Conservation (phyloP, 768 basidiomycete species). For the Xerocomellus dryophilus region DNA sequence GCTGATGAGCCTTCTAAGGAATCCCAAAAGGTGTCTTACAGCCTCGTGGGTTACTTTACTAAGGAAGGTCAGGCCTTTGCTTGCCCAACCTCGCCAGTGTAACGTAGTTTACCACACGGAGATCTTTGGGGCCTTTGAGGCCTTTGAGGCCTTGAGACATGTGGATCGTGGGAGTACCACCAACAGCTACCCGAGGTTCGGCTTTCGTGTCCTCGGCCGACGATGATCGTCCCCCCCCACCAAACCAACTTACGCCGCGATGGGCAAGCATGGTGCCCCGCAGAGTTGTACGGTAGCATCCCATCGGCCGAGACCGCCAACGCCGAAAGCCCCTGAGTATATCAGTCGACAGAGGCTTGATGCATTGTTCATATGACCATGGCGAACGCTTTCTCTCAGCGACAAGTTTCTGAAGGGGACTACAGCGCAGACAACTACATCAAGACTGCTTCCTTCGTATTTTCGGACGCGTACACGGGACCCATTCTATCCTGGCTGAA, state of each 20-base stretch:
- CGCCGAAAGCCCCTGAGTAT: conserved; percentile 15
- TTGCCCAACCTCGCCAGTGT: no score
- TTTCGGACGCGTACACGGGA: conserved; percentile 45
- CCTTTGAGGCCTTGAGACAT: no score
- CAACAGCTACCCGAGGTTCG: neutral
- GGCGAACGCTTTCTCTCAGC: neutral
- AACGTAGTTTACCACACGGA: no score
- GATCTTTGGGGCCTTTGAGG: no score
- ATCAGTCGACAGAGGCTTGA: neutral
- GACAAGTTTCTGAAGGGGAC: conserved; percentile 21
- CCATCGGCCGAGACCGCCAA: conserved; percentile 22
- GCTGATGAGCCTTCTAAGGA: no score
- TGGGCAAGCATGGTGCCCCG: neutral
- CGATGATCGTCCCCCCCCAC: no score
- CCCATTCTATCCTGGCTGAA: conserved; percentile 59
- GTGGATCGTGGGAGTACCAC: no score
- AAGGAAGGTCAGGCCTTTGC: no score
- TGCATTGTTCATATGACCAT: conserved; percentile 1
- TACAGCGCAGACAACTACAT: conserved; percentile 65
- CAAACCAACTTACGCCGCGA: no score
- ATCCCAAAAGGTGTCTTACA: no score
- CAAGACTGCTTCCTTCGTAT: conserved; percentile 67
- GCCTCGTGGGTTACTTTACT: no score
- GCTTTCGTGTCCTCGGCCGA: conserved; percentile 22
- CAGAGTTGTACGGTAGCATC: neutral